Evolutionary conservation across 345 rosid genomes (phyloP), one percentile per base, ranked within the genome.

Genomic region (Litchi chinensis): DNA sequence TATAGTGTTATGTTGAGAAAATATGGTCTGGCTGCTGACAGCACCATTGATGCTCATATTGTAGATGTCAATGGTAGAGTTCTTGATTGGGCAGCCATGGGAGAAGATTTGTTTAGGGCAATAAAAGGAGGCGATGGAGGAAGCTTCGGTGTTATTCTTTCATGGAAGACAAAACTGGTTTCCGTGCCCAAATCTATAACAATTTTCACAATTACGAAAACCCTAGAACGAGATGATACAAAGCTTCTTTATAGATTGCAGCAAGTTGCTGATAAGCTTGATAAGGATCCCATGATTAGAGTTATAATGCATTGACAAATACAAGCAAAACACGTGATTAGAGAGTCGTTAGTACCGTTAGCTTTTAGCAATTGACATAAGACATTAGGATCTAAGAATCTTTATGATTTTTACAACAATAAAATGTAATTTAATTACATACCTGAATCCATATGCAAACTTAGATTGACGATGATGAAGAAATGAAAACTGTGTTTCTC

Each of bases 111-210:
- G 65, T 60, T 60, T 21, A 8, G 65, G 28, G 65, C 65, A 12
- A 60, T 60, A 21, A 60, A 28, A 60, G 65, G 65, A n/a, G 26
- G 65, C 28, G 65, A 28, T 3, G 65, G 65, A n/a, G 65, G 65
- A 21, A 60, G 65, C 65, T 60, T 60, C 13, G 65, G 65, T 0
- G 65, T 92, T 10, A 89, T 90, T 4, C 82, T 88, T 18, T 71
- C 82, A 1, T 92, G 93, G 93, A 90, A 92, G 72, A 71, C 90
- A 48, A 87, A 84, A 62, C 79, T 90, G 46, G 97, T 92, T 76
- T 90, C 91, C 9, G 94, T 92, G 24, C 94, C 97, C 5, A 66
- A 77, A 16, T 85, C 85, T 4, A 91, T 92, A 8, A 60, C 65
- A 4, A 28, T 60, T 60, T 21, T 60, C 4, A 60, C 13, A 7